Base-by-base conservation (phyloP, 179 eudicot species). In the Patellifolia procumbens region DNA sequence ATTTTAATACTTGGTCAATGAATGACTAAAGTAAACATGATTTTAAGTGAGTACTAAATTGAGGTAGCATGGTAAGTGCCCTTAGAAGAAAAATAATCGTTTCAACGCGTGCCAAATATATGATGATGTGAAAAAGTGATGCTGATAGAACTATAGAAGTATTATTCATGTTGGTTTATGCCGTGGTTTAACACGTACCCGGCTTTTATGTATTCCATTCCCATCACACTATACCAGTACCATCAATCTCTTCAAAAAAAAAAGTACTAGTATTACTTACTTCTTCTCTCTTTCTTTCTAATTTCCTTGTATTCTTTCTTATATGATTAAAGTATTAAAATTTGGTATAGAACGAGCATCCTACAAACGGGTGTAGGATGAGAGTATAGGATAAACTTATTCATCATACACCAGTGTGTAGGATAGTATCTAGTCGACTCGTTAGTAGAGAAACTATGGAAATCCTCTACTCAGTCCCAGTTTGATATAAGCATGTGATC, bases 121-220 rank as follows among this genome's bases (percentile, higher is more conserved):
- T 51, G 43, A 28, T 28, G 17, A 45, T 68, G 17, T 48, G 55
- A 68, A 45, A 35, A 43, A 22, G 15, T 65, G 55, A 68, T 68
- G 72, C 13, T 68, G 58, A 48, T 46, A 24, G n/a, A 45, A 43
- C n/a, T n/a, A n/a, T n/a, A n/a, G n/a, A 45, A 43, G 19, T 15
- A 43, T 67, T 67, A 22, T 67, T 67, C 32, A 45, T 67, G 53
- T 67, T 67, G 55, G 53, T 43, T 67, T 67, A 67, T 67, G 52
- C 70, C 70, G 70, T 66, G 70, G 70, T 66, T 51, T 42, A 66
- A 11, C 32, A 39, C 49, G 51, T 66, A 11, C 1, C 8, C 31
- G 29, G 61, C 61, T 56, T n/a, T 13, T 31, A 63, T 32, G 68
- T 37, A 64, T 64, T 64, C 48, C 68, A 64, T 37, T 64, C 48